Conservation (phyloP, 2,329 filamentous ascomycete species). For the Neonectria coccinea region DNA sequence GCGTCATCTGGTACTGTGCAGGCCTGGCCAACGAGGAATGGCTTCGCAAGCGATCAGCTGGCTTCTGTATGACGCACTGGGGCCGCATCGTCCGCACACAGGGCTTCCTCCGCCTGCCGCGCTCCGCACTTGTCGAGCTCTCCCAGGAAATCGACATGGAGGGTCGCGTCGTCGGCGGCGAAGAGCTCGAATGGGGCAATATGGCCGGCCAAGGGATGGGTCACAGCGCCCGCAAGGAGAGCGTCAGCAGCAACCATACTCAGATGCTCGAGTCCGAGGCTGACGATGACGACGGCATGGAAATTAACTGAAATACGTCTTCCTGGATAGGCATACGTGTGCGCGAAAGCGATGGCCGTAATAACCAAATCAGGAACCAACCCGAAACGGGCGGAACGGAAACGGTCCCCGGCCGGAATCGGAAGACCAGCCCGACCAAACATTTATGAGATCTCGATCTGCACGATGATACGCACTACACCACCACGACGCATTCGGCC, state of each 20-base stretch:
- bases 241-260: slow-evolving; percentile 69
- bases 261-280: slow-evolving; percentile 68
- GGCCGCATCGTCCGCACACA: slow-evolving; percentile 90
- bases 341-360: slow-evolving; percentile 17
- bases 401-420: neutral
- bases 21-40: slow-evolving; percentile 92
- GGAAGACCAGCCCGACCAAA: neutral
- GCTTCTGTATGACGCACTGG: slow-evolving; percentile 94
- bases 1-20: slow-evolving; percentile 95
- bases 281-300: slow-evolving; percentile 73
- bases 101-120: slow-evolving; percentile 85
- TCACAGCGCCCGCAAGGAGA: slow-evolving; percentile 64
- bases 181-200: slow-evolving; percentile 75
- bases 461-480: slow-evolving; percentile 21
- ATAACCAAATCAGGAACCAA: neutral
- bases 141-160: slow-evolving; percentile 95
- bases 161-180: slow-evolving; percentile 88
- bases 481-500: slow-evolving; percentile 10
- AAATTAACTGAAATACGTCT: slow-evolving; percentile 57
- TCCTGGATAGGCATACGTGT: neutral
- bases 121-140: slow-evolving; percentile 85
- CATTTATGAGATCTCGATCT: slow-evolving; percentile 23
- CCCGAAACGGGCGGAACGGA: neutral
- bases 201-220: slow-evolving; percentile 56
- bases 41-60: slow-evolving; percentile 88